A percentile compares a stretch with the other conserved stretches of the same genome.
These are phyloP conservation scores for Aspergillus asperescens DNA, from an alignment of 495 filamentous ascomycete species.

Conservation along the genomic window DNA sequence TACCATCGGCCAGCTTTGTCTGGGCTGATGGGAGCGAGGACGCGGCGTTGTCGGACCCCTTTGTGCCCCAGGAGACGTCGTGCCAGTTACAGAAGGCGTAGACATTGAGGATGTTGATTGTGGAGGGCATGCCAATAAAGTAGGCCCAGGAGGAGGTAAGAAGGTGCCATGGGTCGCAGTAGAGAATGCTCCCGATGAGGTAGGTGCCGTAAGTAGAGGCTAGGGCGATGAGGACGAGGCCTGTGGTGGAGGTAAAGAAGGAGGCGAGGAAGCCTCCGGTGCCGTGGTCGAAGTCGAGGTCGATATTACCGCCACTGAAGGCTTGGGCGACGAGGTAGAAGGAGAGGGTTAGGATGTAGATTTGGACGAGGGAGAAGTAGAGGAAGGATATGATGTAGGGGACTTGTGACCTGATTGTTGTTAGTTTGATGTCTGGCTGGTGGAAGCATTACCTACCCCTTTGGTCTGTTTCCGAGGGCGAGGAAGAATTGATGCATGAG, in stretches of 20 bases:
- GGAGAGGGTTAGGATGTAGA: slow-evolving; percentile 82
- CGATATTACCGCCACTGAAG: slow-evolving; percentile 54
- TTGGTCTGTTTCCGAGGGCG: slow-evolving; percentile 90
- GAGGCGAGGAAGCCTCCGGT: slow-evolving; percentile 52
- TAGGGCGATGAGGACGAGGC: slow-evolving; percentile 88
- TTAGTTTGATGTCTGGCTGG: background rate
- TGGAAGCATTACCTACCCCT: slow-evolving; percentile 59
- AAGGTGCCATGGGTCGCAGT: slow-evolving; percentile 99
- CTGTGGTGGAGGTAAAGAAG: slow-evolving; percentile 69
- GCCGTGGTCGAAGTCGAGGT: slow-evolving; percentile 49
- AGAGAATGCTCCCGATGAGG: slow-evolving; percentile 90
- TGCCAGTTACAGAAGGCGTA: slow-evolving; percentile 99
- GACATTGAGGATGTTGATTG: slow-evolving; percentile 97
- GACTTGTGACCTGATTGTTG: slow-evolving; percentile 1
- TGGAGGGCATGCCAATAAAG: slow-evolving; percentile 86
- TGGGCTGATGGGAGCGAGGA: slow-evolving; percentile 73
- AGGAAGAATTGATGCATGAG: slow-evolving; percentile 92
- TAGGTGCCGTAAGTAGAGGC: slow-evolving; percentile 93
- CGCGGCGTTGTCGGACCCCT: slow-evolving; percentile 95
- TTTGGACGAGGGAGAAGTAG: slow-evolving; percentile 79
- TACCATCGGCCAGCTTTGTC: slow-evolving; percentile 70
- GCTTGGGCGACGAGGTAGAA: slow-evolving; percentile 81
- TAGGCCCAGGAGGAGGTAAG: slow-evolving; percentile 94
- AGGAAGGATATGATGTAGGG: slow-evolving; percentile 81
- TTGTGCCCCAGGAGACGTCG: slow-evolving; percentile 99